Conservation (phyloP, 1,139 yeast genomes). For the Pichia sp. region DNA sequence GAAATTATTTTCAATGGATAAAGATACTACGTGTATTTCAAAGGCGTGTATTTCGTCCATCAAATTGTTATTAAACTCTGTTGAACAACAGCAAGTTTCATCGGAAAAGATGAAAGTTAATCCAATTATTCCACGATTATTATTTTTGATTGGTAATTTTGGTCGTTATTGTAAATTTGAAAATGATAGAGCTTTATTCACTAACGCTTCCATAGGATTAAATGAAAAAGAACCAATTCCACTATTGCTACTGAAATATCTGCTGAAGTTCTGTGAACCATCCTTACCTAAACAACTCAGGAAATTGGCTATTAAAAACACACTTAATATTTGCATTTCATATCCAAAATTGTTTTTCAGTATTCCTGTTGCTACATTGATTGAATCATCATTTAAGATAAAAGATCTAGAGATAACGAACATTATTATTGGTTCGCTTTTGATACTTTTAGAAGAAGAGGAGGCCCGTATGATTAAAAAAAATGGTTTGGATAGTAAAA, state of each 20-base stretch:
- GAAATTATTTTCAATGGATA: conserved; percentile 31
- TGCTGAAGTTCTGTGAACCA: conserved; percentile 45
- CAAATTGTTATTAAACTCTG: conserved; percentile 26
- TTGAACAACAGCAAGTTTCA: background rate
- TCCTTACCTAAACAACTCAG: conserved; percentile 31
- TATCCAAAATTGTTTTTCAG: conserved; percentile 60
- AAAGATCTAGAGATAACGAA: conserved; percentile 36
- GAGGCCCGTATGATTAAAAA: conserved; percentile 40
- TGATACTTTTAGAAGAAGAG: conserved; percentile 47
- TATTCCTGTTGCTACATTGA: conserved; percentile 42
- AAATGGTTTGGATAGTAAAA: conserved; percentile 33
- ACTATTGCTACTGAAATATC: conserved; percentile 49
- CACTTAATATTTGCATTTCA: conserved; percentile 50
- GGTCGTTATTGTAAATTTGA: conserved; percentile 64
- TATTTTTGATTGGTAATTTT: conserved; percentile 61
- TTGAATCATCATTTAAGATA: conserved; percentile 45
- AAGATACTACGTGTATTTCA: conserved; percentile 42
- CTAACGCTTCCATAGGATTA: conserved; percentile 37
- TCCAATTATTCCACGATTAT: conserved; percentile 46
- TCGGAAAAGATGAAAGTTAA: conserved; percentile 28
- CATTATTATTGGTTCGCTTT: conserved; percentile 48
- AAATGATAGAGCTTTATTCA: conserved; percentile 36
- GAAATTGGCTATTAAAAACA: conserved; percentile 48
- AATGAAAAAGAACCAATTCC: conserved; percentile 47
- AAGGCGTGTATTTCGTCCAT: conserved; percentile 54